Evolutionary conservation across 129 eudicot species (phyloP), one percentile per base, ranked within the genome.

Genomic region (Arctium minus): DNA sequence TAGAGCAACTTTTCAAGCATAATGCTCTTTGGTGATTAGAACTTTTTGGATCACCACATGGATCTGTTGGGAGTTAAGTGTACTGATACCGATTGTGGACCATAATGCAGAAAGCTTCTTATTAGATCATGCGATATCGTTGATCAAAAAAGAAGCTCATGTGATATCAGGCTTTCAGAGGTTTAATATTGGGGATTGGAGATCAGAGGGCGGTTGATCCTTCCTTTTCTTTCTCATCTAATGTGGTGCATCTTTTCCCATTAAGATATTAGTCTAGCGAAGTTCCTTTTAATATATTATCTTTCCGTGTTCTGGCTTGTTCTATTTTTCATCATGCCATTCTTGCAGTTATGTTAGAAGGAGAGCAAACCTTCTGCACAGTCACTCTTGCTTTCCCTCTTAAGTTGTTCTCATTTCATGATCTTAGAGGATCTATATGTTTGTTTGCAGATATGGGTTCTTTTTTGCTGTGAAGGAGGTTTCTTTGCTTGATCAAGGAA

Each of bases 401-500:
- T 60, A 60, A 60, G 68, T 1, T 56, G 67, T 60, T 60, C 8
- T 67, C 39, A 62, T 60, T 39, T 68, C 35, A 65, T 65, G 39
- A 29, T 11, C 50, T 72, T 83, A 77, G 30, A 68, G 81, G 77
- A 37, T 17, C 48, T 79, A 38, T 67, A 35, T 64, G 35, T 73
- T 76, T 73, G 15, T 69, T 70, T 87, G 88, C 96, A 94, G 98
- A 73, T 86, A 86, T 77, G 98, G 97, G 29, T 84, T 88, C 81
- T 92, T 92, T 87, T 92, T 94, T 84, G 97, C 98, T 53, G 98
- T 94, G 39, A 94, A 94, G 89, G 98, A 94, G 85, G 97, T 92
- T 46, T 94, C 96, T 70, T 87, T 90, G 86, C 91, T 89, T 76
- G 92, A 94, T 74, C 93, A 90, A 83, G 96, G 93, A 64, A 84